These are phyloP conservation scores for Harringtonia aguacate DNA, from an alignment of 2,329 filamentous ascomycete species.

Conservation along the genomic window DNA sequence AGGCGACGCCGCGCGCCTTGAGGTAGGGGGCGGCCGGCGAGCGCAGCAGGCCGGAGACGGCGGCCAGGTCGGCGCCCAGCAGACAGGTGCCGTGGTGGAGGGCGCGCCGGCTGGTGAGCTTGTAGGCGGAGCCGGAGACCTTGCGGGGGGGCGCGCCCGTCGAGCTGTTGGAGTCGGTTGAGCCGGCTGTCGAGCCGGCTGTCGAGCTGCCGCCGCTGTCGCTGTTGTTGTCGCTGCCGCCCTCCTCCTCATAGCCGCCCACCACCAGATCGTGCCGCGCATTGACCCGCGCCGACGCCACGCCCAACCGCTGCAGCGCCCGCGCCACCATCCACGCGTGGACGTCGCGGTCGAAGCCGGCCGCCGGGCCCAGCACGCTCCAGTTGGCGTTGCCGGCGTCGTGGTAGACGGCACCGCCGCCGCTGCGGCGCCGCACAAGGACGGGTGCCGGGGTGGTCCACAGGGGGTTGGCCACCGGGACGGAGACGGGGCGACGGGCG, in stretches of 20 bases:
- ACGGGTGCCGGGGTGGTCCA: not conserved
- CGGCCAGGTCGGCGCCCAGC: constrained; percentile 60
- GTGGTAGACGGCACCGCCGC: constrained; percentile 90
- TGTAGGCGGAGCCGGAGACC: constrained; percentile 90
- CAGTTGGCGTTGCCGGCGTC: constrained; percentile 92
- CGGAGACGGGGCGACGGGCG: too few species aligned
- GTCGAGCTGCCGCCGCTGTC: not conserved
- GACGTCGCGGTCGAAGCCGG: constrained; percentile 68
- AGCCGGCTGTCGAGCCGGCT: too few species aligned
- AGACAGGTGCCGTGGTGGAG: constrained; percentile 92
- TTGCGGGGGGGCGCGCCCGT: constrained; percentile 36
- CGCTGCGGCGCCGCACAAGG: constrained; percentile 75
- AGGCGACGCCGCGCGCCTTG: constrained; percentile 77
- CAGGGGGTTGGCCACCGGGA: too few species aligned
- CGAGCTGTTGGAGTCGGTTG: too few species aligned
- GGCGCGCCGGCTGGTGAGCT: constrained; percentile 66
- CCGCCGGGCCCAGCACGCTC: constrained; percentile 75
- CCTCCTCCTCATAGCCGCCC: constrained; percentile 32
- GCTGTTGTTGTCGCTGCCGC: not conserved
- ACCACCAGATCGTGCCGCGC: constrained; percentile 88
- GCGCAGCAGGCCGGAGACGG: constrained; percentile 59
- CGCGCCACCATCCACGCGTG: constrained; percentile 89
- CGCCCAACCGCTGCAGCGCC: constrained; percentile 58
- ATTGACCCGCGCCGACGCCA: constrained; percentile 65
- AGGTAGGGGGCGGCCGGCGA: constrained; percentile 67